A percentile compares a stretch with the other conserved stretches of the same genome.
These are phyloP conservation scores for Lasiodiplodia sp. DNA, from an alignment of 2,329 filamentous ascomycete genomes.

Conservation along the genomic window DNA sequence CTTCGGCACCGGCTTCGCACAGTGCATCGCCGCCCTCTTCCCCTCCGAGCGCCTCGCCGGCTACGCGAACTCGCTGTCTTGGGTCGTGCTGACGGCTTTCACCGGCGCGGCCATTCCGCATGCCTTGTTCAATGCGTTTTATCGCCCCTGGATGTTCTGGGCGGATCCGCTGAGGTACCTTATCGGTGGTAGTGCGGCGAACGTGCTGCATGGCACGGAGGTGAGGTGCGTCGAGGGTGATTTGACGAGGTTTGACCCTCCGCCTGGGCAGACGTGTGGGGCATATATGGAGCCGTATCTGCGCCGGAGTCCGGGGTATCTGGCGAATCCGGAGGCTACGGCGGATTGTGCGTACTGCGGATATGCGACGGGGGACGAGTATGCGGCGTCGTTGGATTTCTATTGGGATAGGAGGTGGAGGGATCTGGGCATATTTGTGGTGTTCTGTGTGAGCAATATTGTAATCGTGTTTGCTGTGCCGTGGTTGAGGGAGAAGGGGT, in stretches of 20 bases:
- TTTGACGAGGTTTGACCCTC: slow-evolving; percentile 66
- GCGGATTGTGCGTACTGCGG: slow-evolving; percentile 69
- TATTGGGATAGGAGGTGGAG: neutral
- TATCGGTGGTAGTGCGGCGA: slow-evolving; percentile 67
- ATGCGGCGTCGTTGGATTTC: slow-evolving; percentile 37
- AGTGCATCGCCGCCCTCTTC: slow-evolving; percentile 70
- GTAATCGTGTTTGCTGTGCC: neutral
- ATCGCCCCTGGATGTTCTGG: slow-evolving; percentile 61
- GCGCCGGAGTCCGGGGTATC: slow-evolving; percentile 67
- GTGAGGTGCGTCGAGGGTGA: slow-evolving; percentile 65
- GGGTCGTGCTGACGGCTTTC: slow-evolving; percentile 73
- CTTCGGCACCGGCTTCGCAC: slow-evolving; percentile 70
- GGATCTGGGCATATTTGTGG: slow-evolving; percentile 7
- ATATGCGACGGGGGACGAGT: slow-evolving; percentile 67
- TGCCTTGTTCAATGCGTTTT: slow-evolving; percentile 67
- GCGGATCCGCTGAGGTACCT: slow-evolving; percentile 73
- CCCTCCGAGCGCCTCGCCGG: slow-evolving; percentile 73
- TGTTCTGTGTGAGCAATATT: slow-evolving; percentile 2
- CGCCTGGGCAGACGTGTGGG: slow-evolving; percentile 65
- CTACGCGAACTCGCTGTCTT: slow-evolving; percentile 71
- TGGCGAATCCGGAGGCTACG: slow-evolving; percentile 58
- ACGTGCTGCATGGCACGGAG: slow-evolving; percentile 61
- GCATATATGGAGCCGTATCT: slow-evolving; percentile 63
- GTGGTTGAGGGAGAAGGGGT: neutral
- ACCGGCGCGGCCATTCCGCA: slow-evolving; percentile 78